Conservation (phyloP, 2,329 filamentous ascomycete genomes). For the Claviceps humidiphila region DNA sequence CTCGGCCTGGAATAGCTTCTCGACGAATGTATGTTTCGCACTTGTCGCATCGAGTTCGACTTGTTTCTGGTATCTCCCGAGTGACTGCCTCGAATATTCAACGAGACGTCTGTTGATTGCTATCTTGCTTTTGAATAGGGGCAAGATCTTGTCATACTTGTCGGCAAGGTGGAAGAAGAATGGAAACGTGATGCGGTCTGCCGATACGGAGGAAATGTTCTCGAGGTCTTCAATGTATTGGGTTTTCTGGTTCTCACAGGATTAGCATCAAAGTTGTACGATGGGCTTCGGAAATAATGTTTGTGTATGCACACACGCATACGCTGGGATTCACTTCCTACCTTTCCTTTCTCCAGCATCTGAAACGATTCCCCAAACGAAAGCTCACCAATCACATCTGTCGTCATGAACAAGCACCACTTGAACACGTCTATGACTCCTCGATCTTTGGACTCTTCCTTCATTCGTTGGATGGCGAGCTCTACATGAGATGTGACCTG, state of each 20-base stretch:
- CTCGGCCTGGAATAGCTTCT: constrained; percentile 22
- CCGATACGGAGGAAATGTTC: constrained; percentile 11
- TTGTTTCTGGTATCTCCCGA: constrained; percentile 15
- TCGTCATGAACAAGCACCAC: constrained; percentile 41
- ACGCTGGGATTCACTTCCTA: constrained; percentile 11
- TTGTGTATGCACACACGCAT: no score
- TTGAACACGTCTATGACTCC: constrained; percentile 33
- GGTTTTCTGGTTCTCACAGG: constrained; percentile 11
- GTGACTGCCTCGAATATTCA: constrained; percentile 15
- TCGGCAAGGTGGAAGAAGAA: constrained; percentile 12
- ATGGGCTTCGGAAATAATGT: not conserved
- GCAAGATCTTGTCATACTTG: constrained; percentile 9
- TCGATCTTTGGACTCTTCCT: constrained; percentile 23
- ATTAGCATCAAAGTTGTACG: not conserved
- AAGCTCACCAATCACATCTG: constrained; percentile 40
- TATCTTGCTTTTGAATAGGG: constrained; percentile 10
- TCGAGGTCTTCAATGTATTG: constrained; percentile 27
- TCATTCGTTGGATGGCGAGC: constrained; percentile 29
- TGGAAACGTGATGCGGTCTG: constrained; percentile 17
- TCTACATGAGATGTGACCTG: constrained; percentile 23
- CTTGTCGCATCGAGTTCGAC: constrained; percentile 9
- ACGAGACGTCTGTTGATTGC: constrained; percentile 7
- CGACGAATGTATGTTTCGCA: constrained; percentile 21
- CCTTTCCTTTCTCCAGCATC: constrained; percentile 36
- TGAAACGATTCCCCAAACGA: constrained; percentile 41